phyloP scores from a whole-genome alignment of 495 filamentous ascomycete genomes.

The Neurospora intermedia region DNA sequence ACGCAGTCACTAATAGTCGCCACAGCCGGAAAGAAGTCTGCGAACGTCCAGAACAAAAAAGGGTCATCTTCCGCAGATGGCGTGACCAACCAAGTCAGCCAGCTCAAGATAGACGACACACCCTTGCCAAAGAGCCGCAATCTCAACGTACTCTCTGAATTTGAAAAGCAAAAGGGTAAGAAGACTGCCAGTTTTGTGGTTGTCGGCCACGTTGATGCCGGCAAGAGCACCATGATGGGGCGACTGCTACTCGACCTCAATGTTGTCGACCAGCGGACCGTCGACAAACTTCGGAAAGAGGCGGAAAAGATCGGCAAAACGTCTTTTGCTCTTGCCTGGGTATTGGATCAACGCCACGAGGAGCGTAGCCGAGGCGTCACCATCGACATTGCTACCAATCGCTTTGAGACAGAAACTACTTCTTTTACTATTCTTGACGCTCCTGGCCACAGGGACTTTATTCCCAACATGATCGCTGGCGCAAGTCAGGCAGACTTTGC shows the following conservation, averaged over 20 bases:
- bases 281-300: slow-evolving; percentile 80
- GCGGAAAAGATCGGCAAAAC: slow-evolving; percentile 86
- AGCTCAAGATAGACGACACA: slow-evolving; percentile 55
- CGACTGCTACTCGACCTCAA: slow-evolving; percentile 82
- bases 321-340: slow-evolving; percentile 94
- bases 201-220: slow-evolving; percentile 94
- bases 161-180: slow-evolving; percentile 63
- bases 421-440: slow-evolving; percentile 92
- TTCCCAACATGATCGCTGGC: slow-evolving; percentile 98
- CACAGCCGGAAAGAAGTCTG: slow-evolving; percentile 36
- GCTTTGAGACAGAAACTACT: slow-evolving; percentile 79
- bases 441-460: slow-evolving; percentile 89
- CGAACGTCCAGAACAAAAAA: slow-evolving; percentile 27
- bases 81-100: slow-evolving; percentile 40
- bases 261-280: slow-evolving; percentile 73
- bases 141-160: slow-evolving; percentile 74
- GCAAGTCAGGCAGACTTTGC: slow-evolving; percentile 95
- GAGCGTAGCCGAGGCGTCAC: slow-evolving; percentile 88
- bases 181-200: slow-evolving; percentile 89
- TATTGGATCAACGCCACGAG: slow-evolving; percentile 80
- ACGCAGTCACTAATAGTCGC: slow-evolving; percentile 31
- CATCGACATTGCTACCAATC: slow-evolving; percentile 89
- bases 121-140: slow-evolving; percentile 75
- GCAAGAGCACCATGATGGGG: slow-evolving; percentile 97
- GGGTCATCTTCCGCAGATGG: slow-evolving; percentile 14